Percentiles rank a stretch among this genome's conserved stretches.
Evolutionary conservation across 2,329 filamentous ascomycete genomes (phyloP).

Genomic region (Hymenoscyphus repandus): DNA sequence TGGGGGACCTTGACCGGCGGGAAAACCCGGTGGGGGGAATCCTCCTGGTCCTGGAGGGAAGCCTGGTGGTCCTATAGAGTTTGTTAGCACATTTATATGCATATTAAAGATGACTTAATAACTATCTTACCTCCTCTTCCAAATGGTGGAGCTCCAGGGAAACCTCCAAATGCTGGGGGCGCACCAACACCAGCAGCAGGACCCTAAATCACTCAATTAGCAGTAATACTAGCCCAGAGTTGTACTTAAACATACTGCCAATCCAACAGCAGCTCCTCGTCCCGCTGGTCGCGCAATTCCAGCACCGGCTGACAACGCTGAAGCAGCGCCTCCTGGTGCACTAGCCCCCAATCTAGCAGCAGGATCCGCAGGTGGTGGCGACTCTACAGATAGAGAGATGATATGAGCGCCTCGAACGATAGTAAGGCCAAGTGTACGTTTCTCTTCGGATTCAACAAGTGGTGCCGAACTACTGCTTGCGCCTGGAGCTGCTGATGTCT

Average conservation of each 20-base stretch:
- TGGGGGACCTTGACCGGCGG: constrained; percentile 56
- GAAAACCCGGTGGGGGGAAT: constrained; percentile 35
- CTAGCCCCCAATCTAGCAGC: constrained; percentile 80
- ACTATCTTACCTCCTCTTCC: constrained; percentile 48
- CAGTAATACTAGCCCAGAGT: constrained; percentile 17
- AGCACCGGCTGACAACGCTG: constrained; percentile 73
- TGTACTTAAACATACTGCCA: constrained; percentile 55
- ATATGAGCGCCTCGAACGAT: constrained; percentile 95
- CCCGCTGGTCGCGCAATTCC: constrained; percentile 90
- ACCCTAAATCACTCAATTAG: constrained; percentile 43
- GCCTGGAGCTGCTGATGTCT: constrained; percentile 50
- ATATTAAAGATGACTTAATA: neutral
- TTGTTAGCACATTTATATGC: constrained; percentile 3
- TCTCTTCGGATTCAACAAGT: constrained; percentile 86
- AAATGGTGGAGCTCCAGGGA: constrained; percentile 47
- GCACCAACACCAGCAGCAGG: constrained; percentile 85
- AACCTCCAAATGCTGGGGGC: constrained; percentile 51
- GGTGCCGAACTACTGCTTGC: constrained; percentile 56
- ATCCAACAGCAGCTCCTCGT: constrained; percentile 73
- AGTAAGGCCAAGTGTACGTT: constrained; percentile 90
- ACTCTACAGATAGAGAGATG: constrained; percentile 91
- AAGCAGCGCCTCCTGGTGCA: constrained; percentile 57
- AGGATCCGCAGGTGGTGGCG: constrained; percentile 89
- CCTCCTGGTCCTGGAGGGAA: constrained; percentile 39
- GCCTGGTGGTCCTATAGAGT: constrained; percentile 35